A percentile compares a stretch with the other conserved stretches of the same genome.
Conservation (phyloP, 345 rosid species). For the Trapa bicornis region DNA sequence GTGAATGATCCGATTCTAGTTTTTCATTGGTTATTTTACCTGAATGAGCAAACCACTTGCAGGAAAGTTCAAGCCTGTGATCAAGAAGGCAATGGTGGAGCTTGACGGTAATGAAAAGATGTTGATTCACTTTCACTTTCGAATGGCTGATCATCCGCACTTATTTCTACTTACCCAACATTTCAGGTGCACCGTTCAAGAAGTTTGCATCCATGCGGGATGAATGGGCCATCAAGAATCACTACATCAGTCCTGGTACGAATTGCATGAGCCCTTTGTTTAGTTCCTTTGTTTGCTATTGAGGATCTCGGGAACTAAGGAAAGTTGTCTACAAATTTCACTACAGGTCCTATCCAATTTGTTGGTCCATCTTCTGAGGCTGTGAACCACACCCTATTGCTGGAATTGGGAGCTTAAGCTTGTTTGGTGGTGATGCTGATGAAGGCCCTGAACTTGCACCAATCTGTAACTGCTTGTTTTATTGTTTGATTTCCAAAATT, state of each 20-base stretch:
- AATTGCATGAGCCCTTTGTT: not conserved
- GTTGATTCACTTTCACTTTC: not conserved
- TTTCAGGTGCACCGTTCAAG: slow-evolving; percentile 79
- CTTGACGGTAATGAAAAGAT: slow-evolving; percentile 51
- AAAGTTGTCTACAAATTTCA: not conserved
- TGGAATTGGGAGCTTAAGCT: slow-evolving; percentile 64
- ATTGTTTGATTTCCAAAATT: not conserved
- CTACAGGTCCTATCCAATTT: slow-evolving; percentile 87
- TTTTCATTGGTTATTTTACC: not conserved
- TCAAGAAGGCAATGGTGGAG: slow-evolving; percentile 99
- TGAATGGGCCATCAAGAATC: slow-evolving; percentile 84
- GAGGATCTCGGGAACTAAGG: not conserved
- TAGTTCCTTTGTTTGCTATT: not conserved
- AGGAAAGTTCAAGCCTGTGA: slow-evolving; percentile 96
- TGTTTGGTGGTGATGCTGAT: slow-evolving; percentile 4
- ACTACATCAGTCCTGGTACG: slow-evolving; percentile 88
- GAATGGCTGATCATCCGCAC: not conserved
- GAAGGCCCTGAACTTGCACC: not conserved
- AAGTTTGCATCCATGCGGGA: slow-evolving; percentile 59
- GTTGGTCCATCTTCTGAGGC: slow-evolving; percentile 56
- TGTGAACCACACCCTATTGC: slow-evolving; percentile 51
- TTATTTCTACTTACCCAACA: not conserved
- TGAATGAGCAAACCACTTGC: not conserved
- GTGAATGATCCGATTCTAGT: not conserved
- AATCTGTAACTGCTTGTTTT: not conserved